Evolutionary conservation across 352 stramenopile species (phyloP).

Genomic region (Blastocystis sp.): DNA sequence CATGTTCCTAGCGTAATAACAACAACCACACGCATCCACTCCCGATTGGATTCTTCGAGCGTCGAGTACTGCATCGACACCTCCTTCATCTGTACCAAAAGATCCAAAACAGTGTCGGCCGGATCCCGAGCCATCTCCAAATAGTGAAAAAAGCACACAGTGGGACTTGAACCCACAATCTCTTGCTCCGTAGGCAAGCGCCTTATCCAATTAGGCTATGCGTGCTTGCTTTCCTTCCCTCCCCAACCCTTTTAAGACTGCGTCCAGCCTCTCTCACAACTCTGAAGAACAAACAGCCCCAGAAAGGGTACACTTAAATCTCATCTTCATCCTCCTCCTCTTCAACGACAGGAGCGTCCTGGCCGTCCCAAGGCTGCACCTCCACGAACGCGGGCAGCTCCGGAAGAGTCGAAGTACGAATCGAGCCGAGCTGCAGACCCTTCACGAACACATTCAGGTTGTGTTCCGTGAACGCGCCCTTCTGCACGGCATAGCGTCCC

Average conservation of each 20-base stretch:
- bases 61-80: neutral
- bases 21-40: neutral
- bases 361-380: constrained; percentile 61
- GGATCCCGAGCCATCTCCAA: neutral
- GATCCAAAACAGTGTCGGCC: neutral
- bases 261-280: neutral
- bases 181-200: neutral
- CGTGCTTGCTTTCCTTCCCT: neutral
- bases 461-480: constrained; percentile 60
- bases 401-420: constrained; percentile 31
- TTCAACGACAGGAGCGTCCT: constrained; percentile 64
- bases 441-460: constrained; percentile 68
- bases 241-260: neutral
- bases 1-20: neutral
- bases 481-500: constrained; percentile 63
- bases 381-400: constrained; percentile 54
- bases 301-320: constrained; percentile 20
- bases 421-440: constrained; percentile 51
- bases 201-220: neutral
- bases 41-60: neutral
- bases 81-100: neutral
- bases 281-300: constrained; percentile 15
- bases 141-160: constrained; percentile 20
- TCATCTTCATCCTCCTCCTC: constrained; percentile 61
- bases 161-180: constrained; percentile 38